These are phyloP conservation scores for Pseudoturritis turrita DNA, from an alignment of 345 rosid species.

Conservation along the genomic window DNA sequence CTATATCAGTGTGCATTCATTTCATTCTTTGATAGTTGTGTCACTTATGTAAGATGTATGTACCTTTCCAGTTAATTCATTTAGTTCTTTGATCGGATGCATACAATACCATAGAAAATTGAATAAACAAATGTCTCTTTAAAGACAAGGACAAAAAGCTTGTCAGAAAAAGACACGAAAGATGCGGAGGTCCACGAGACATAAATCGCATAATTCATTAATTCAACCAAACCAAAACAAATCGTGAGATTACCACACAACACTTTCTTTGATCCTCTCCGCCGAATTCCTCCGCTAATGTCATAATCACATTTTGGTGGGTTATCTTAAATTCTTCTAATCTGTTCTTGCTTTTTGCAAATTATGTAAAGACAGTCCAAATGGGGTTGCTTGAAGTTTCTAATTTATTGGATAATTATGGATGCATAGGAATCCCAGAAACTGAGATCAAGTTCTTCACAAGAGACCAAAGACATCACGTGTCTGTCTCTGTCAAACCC, in stretches of 20 bases:
- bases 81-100: no score
- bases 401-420: not conserved
- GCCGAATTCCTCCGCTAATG: not conserved
- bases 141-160: not conserved
- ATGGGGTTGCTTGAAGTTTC: not conserved
- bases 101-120: no score
- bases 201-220: not conserved
- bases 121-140: not conserved
- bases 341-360: not conserved
- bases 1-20: slow-evolving; percentile 17
- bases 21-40: slow-evolving; percentile 22
- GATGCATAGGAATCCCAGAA: slow-evolving; percentile 4
- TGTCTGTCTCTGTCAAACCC: slow-evolving; percentile 24
- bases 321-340: not conserved
- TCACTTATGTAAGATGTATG: not conserved
- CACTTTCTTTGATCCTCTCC: not conserved
- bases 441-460: slow-evolving; percentile 19
- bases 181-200: slow-evolving; percentile 16
- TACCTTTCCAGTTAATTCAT: not conserved
- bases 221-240: not conserved
- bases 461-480: slow-evolving; percentile 27
- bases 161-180: not conserved
- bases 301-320: not conserved
- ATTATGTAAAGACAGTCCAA: not conserved
- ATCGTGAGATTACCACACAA: not conserved